Base-by-base conservation (phyloP, 306 rosid species). In the Oxytropis ochrocephala region DNA sequence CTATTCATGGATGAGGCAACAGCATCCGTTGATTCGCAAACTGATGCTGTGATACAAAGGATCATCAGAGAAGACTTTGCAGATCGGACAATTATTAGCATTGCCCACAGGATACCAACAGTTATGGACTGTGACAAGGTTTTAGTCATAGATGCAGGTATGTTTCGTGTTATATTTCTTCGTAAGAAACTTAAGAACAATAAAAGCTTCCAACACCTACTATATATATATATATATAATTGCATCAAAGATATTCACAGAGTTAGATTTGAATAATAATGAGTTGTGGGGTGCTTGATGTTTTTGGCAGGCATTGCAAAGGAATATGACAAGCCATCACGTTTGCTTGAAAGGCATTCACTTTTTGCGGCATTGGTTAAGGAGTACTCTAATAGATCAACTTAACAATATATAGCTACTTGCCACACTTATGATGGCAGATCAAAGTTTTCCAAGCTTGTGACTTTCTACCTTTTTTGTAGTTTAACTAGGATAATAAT, bases 81-180 rank as follows among this genome's bases (percentile, higher is more conserved):
- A 0, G 60, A 76, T 2, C 88, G 92, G 47, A 89, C 98, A 24
- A 89, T 92, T 19, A 67, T 92, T 65, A 92, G 92, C 78, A 88
- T 92, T 72, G 98, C 98, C 81, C 98, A 92, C 67, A 83, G 96
- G 80, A 92, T 92, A 59, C 98, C 95, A 66, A 92, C 98, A 0
- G 96, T 89, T 59, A 87, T 92, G 98, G 98, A 92, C 36, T 92
- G 92, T 66, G 86, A 87, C 68, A 75, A 60, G 44, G 98, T 92
- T 72, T 65, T 92, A 64, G 98, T 92, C 33, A 67, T 92, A 17
- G 98, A 89, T 69, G 98, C 85, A 78, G 98, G 98, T 87, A 17
- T 36, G 80, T 1, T 8, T 47, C 46, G 6, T 63, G 64, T 16
- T 57, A 24, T 36, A n/a, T 33, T 11, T 57, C 13, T 36, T 33